Conservation (phyloP, 2,329 filamentous ascomycete genomes). For the Phyllosticta ampelicida region DNA sequence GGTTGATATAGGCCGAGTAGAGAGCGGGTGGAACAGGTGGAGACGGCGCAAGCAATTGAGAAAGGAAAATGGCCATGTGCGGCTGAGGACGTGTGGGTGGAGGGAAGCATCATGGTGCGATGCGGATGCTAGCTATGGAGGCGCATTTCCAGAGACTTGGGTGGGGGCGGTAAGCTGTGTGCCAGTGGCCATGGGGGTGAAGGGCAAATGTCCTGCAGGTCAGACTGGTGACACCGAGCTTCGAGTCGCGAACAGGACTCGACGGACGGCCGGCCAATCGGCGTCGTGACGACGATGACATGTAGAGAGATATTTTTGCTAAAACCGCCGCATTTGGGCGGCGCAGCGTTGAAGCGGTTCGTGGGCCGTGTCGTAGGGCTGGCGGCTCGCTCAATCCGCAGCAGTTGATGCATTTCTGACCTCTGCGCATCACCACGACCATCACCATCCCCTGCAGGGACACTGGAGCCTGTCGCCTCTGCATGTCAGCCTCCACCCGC, state of each 20-base stretch:
- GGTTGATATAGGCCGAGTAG: constrained; percentile 4
- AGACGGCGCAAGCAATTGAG: background rate
- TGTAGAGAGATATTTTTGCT: background rate
- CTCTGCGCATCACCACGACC: background rate
- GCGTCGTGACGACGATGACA: background rate
- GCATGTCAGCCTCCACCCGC: background rate
- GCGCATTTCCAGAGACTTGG: constrained; percentile 9
- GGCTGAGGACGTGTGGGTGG: constrained; percentile 4
- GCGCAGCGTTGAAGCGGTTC: background rate
- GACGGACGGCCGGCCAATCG: background rate
- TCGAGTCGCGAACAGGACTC: background rate
- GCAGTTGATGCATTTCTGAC: too few species aligned
- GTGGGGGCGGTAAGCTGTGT: constrained; percentile 9
- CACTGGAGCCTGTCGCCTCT: background rate
- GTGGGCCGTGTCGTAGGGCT: background rate
- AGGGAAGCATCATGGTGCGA: constrained; percentile 10
- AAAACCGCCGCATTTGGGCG: background rate
- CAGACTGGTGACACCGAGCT: background rate
- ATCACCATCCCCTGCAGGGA: background rate
- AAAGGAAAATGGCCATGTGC: constrained; percentile 2
- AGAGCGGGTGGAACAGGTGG: background rate
- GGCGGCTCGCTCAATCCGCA: background rate
- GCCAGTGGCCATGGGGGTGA: background rate
- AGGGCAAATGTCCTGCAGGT: background rate
- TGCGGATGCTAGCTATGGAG: constrained; percentile 7